Conservation (phyloP, 2,329 filamentous ascomycete genomes). For the Aspergillus quadricinctus region DNA sequence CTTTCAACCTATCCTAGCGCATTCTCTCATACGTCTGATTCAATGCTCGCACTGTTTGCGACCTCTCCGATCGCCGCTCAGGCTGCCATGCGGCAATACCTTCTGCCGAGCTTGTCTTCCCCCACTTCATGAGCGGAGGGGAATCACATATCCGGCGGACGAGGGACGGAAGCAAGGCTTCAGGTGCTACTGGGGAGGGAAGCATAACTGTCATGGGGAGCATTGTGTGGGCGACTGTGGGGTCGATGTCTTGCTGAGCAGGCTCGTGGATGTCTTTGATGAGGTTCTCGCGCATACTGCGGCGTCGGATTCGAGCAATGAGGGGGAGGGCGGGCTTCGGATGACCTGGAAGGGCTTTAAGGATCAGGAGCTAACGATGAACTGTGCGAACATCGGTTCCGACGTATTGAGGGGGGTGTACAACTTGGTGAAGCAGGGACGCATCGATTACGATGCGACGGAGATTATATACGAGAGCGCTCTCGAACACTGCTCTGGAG, state of each 20-base stretch:
- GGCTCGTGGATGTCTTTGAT: conserved; percentile 60
- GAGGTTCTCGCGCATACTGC: conserved; percentile 17
- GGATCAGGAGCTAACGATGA: conserved; percentile 49
- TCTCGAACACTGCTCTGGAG: not conserved
- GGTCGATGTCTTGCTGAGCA: conserved; percentile 70
- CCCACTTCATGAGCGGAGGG: conserved; percentile 56
- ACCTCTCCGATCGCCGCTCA: conserved; percentile 64
- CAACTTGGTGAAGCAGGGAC: conserved; percentile 58
- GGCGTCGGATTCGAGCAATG: not conserved
- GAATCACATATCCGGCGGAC: conserved; percentile 73
- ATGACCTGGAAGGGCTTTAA: conserved; percentile 5
- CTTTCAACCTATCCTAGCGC: conserved; percentile 25
- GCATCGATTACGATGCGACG: conserved; percentile 50
- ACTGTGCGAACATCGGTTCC: conserved; percentile 6
- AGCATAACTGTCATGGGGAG: conserved; percentile 57
- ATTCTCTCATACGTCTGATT: conserved; percentile 66
- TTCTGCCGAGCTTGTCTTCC: conserved; percentile 75
- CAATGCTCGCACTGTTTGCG: conserved; percentile 73
- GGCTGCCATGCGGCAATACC: conserved; percentile 75
- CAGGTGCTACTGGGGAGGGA: conserved; percentile 57
- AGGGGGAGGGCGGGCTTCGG: conserved; percentile 27
- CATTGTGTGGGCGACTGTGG: conserved; percentile 75
- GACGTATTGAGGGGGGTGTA: conserved; percentile 60
- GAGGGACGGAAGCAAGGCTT: conserved; percentile 66
- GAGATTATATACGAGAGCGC: conserved; percentile 49